Base-by-base conservation (phyloP, 73 alveolate species). In the Paramecium pentaurelia region DNA sequence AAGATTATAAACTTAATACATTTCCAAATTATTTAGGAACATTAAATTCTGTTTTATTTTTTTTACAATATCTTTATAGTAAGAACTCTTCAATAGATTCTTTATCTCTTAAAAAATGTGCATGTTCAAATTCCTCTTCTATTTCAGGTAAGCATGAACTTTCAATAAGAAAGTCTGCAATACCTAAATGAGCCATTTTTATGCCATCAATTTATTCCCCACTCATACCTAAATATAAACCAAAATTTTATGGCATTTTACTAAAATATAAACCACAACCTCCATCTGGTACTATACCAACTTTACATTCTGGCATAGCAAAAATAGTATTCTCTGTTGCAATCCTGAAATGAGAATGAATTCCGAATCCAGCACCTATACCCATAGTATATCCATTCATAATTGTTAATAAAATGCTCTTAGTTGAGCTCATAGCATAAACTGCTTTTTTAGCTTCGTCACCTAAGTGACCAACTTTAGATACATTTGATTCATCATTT, bases 361-460 rank as follows among this genome's bases (percentile, higher is more conserved):
- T 71, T 27, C 95, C 92, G 12, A 60, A 73, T n/a, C 96, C 96
- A 75, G 73, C 60, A 9, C 96, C 96, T 37, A 60, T 47, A 16
- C 96, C 96, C 88, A 92, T 92, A 12, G 80, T 64, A 71, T 42
- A 93, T n/a, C 96, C 96, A 90, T 93, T 90, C 93, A 93, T 70
- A 28, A 90, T 60, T 32, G 86, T 94, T 20, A 93, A 25, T 25
- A 70, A 40, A 45, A 92, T 47, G 32, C 92, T 90, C 0, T 44
- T 20, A 42, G 58, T 37, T 12, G 58, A 32, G 18, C 49, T 37
- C 49, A 75, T 22, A 1, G 36, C 49, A 20, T 75, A 30, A 75
- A 75, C 88, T 34, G 88, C 25, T 40, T 34, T 75, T 40, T 75
- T 75, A 16, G 88, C 60, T 30, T 32, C 38, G 18, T 75, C 88